Conservation (phyloP, 345 rosid genomes). For the Populus euphratica region DNA sequence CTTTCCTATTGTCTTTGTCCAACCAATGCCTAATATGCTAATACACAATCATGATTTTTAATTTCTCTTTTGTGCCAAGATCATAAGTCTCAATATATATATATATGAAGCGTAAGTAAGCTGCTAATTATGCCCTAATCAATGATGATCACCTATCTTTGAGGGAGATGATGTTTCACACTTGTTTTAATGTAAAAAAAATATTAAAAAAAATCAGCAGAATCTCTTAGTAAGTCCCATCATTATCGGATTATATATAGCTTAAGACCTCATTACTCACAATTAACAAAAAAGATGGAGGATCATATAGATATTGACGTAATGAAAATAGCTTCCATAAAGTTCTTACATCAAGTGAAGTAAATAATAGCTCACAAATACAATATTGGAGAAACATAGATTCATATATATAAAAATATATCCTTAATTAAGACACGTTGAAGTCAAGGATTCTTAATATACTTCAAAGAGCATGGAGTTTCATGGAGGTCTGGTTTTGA, state of each 20-base stretch:
- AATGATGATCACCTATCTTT: not conserved
- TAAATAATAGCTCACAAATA: slow-evolving; percentile 14
- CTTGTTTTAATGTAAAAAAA: too few species aligned
- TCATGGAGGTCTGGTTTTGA: slow-evolving; percentile 7
- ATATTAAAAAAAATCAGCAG: too few species aligned
- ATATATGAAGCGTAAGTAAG: not conserved
- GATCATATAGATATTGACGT: slow-evolving; percentile 3
- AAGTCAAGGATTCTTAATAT: not conserved
- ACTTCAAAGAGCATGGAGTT: slow-evolving; percentile 10
- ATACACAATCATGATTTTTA: too few species aligned
- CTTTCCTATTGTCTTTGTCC: too few species aligned
- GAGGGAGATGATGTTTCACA: not conserved
- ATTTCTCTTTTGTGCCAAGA: not conserved
- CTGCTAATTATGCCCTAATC: too few species aligned
- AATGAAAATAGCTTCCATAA: slow-evolving; percentile 6
- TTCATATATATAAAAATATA: too few species aligned
- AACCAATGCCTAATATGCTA: too few species aligned
- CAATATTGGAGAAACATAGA: slow-evolving; percentile 2
- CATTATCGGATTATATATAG: not conserved
- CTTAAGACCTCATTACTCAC: not conserved
- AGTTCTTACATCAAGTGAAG: slow-evolving; percentile 3
- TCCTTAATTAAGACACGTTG: slow-evolving; percentile 13
- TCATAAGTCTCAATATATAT: too few species aligned
- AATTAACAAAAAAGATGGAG: not conserved
- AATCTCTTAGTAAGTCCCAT: not conserved